Evolutionary conservation across 305 asterid genomes (phyloP).

Genomic region (Withania somnifera): DNA sequence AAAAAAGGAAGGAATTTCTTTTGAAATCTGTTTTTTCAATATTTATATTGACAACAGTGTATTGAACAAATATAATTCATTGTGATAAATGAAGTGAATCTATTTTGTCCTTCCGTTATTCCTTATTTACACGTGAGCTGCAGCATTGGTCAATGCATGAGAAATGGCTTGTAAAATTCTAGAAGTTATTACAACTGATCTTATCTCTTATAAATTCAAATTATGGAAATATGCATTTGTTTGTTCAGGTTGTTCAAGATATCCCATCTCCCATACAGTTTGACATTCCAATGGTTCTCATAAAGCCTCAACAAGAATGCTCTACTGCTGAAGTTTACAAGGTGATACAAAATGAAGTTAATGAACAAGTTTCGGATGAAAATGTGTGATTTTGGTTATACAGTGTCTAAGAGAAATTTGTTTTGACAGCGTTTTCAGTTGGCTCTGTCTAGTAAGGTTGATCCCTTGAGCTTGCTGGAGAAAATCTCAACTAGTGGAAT

Average conservation of each 20-base stretch:
- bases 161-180: not conserved
- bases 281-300: constrained; percentile 81
- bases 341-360: constrained; percentile 28
- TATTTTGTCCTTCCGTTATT: not conserved
- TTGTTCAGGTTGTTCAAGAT: constrained; percentile 68
- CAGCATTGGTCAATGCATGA: not conserved
- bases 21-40: too few relatives aligned
- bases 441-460: constrained; percentile 59
- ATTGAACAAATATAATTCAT: too few relatives aligned
- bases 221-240: not conserved
- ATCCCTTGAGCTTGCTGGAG: constrained; percentile 72
- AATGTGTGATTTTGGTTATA: not conserved
- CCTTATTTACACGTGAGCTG: not conserved
- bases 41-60: too few relatives aligned
- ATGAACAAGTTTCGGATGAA: not conserved
- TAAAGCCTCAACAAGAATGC: constrained; percentile 90
- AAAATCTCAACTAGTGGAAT: constrained; percentile 61
- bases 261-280: constrained; percentile 47
- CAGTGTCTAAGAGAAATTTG: constrained; percentile 7
- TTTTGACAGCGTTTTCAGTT: constrained; percentile 50
- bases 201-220: not conserved
- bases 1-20: too few relatives aligned
- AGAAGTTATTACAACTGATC: not conserved
- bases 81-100: too few relatives aligned
- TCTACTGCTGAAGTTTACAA: constrained; percentile 97